phyloP scores from a whole-genome alignment of 805 yeast genomes.

The Kazachstania kunashirensis region DNA sequence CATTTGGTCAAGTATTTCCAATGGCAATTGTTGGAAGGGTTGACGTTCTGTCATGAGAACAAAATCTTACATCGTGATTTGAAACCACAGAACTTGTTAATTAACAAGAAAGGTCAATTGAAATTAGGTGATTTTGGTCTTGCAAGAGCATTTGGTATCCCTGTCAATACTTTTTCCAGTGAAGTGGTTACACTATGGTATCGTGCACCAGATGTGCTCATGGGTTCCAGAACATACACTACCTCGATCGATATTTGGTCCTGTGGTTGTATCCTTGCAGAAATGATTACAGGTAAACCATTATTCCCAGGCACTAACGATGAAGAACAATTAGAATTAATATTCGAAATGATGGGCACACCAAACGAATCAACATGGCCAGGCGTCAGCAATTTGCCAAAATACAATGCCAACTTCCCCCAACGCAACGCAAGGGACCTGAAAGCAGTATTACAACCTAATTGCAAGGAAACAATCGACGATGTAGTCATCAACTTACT shows the following conservation, averaged over 20 bases:
- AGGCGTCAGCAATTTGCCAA: slow-evolving; percentile 81
- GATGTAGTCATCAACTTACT: slow-evolving; percentile 24
- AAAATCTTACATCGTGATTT: slow-evolving; percentile 91
- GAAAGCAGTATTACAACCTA: slow-evolving; percentile 27
- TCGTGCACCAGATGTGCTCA: slow-evolving; percentile 87
- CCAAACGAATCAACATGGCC: slow-evolving; percentile 95
- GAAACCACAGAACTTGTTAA: slow-evolving; percentile 91
- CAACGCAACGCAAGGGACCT: slow-evolving; percentile 71
- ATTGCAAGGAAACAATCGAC: slow-evolving; percentile 22
- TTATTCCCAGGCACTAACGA: slow-evolving; percentile 96
- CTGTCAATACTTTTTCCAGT: slow-evolving; percentile 91
- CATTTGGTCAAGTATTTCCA: slow-evolving; percentile 79
- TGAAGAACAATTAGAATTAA: slow-evolving; percentile 91
- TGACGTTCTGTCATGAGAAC: slow-evolving; percentile 88
- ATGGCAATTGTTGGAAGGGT: slow-evolving; percentile 85
- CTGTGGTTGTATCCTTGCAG: slow-evolving; percentile 94
- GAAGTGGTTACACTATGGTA: slow-evolving; percentile 98
- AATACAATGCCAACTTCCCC: slow-evolving; percentile 87
- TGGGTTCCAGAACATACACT: slow-evolving; percentile 94
- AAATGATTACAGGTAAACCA: slow-evolving; percentile 93
- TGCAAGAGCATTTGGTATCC: slow-evolving; percentile 96
- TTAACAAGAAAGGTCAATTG: slow-evolving; percentile 90
- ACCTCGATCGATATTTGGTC: slow-evolving; percentile 99
- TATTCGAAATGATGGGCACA: slow-evolving; percentile 86
- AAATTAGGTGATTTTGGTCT: slow-evolving; percentile 89